Evolutionary conservation across 495 filamentous ascomycete species (phyloP).

Genomic region (Penicillium cataractarum): DNA sequence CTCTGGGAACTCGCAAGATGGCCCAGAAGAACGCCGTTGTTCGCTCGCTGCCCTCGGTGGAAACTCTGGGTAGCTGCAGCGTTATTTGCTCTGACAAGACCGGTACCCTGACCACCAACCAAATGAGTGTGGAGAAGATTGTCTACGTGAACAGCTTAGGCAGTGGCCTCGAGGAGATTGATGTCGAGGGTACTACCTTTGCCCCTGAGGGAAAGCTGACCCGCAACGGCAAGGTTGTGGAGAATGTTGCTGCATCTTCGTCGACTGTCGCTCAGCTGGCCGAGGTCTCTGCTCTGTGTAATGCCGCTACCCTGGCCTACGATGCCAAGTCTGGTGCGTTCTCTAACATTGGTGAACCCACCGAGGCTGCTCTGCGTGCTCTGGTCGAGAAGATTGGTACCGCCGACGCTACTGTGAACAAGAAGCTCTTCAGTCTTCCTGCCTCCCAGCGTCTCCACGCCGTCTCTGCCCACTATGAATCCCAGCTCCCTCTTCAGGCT

Average conservation of each 20-base stretch:
- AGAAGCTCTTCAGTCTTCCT: conserved; percentile 49
- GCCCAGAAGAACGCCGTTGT: conserved; percentile 98
- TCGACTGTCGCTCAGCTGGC: conserved; percentile 76
- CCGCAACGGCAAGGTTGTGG: conserved; percentile 65
- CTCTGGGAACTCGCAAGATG: conserved; percentile 96
- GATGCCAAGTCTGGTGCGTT: conserved; percentile 73
- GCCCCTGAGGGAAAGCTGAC: conserved; percentile 77
- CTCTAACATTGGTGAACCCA: conserved; percentile 91
- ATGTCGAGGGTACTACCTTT: conserved; percentile 93
- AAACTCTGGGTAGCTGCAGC: conserved; percentile 98
- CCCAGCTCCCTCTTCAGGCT: conserved; percentile 69
- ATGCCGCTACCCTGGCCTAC: conserved; percentile 81
- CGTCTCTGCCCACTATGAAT: conserved; percentile 84
- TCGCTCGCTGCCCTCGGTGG: conserved; percentile 91
- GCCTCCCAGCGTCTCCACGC: conserved; percentile 67
- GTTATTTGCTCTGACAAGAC: conserved; percentile 99
- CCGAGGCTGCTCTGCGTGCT: conserved; percentile 89
- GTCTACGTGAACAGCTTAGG: conserved; percentile 78
- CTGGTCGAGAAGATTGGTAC: conserved; percentile 94
- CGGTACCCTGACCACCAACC: conserved; percentile 96
- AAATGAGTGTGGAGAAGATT: conserved; percentile 97
- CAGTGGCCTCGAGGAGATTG: conserved; percentile 78
- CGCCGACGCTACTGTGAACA: conserved; percentile 59
- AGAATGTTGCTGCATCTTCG: conserved; percentile 75
- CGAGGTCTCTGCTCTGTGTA: conserved; percentile 89